These are phyloP conservation scores for Coemansia sp. DNA, from an alignment of 192 early-diverging fungal species.

Conservation along the genomic window DNA sequence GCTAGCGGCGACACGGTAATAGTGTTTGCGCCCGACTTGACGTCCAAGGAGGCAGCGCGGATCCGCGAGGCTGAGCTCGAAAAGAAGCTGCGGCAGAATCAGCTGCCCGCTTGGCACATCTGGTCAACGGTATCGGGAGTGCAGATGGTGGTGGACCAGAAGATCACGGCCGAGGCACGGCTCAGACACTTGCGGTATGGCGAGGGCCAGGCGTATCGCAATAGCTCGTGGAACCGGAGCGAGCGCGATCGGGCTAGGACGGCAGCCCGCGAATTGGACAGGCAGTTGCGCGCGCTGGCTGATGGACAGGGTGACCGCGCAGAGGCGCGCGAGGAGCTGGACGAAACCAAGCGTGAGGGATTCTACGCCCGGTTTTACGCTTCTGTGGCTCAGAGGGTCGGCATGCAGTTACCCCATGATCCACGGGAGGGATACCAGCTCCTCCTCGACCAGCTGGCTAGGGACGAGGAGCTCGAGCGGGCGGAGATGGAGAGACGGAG, in stretches of 20 bases:
- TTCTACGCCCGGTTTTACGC: constrained; percentile 39
- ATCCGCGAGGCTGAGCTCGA: constrained; percentile 67
- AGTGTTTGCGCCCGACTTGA: constrained; percentile 70
- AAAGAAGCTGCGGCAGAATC: constrained; percentile 74
- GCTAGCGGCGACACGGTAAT: constrained; percentile 70
- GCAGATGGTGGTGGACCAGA: constrained; percentile 46
- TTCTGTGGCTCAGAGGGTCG: constrained; percentile 17
- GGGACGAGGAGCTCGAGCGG: constrained; percentile 41
- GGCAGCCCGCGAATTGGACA: constrained; percentile 24
- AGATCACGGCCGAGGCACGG: constrained; percentile 40
- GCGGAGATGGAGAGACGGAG: constrained; percentile 35
- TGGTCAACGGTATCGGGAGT: constrained; percentile 72
- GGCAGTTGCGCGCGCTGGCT: constrained; percentile 13
- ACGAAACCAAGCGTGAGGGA: constrained; percentile 39
- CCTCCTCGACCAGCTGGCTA: constrained; percentile 45
- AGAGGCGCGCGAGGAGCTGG: constrained; percentile 27
- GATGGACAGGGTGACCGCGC: constrained; percentile 9
- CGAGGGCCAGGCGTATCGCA: constrained; percentile 27
- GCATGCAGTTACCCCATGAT: constrained; percentile 42
- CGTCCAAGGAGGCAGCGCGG: constrained; percentile 63
- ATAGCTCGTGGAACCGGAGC: constrained; percentile 36
- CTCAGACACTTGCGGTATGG: constrained; percentile 28
- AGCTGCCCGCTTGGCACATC: constrained; percentile 78
- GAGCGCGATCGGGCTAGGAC: constrained; percentile 25
- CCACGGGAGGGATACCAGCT: constrained; percentile 44